Evolutionary conservation across 345 rosid species (phyloP).

Genomic region (Gossypium arboreum): DNA sequence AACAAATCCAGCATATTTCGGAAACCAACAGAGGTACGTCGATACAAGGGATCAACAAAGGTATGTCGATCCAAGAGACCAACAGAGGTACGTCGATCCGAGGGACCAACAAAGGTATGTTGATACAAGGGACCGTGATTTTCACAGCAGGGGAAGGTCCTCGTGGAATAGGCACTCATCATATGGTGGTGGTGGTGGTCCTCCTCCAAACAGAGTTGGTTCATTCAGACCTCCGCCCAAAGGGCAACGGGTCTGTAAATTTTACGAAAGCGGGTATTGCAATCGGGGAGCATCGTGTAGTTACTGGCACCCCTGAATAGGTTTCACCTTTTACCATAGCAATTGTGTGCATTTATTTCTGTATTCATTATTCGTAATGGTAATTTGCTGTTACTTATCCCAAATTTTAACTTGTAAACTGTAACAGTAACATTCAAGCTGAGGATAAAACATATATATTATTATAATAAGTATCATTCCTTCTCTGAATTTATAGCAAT

Average conservation of each 20-base stretch:
- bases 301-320: constrained; percentile 64
- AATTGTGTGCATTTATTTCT: constrained; percentile 24
- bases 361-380: constrained; percentile 28
- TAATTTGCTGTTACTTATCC: constrained; percentile 15
- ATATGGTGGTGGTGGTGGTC: constrained; percentile 31
- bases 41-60: constrained; percentile 45
- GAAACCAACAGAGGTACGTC: constrained; percentile 46
- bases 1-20: constrained; percentile 36
- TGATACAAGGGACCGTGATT: constrained; percentile 53
- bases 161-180: constrained; percentile 39
- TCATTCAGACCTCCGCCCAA: constrained; percentile 52
- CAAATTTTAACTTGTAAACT: constrained; percentile 23
- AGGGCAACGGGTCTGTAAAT: constrained; percentile 80
- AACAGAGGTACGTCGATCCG: neutral
- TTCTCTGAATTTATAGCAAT: neutral
- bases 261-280: constrained; percentile 65
- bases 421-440: constrained; percentile 20
- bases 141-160: constrained; percentile 45
- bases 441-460: constrained; percentile 10
- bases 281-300: constrained; percentile 75
- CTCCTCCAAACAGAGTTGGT: constrained; percentile 44
- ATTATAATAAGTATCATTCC: neutral
- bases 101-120: constrained; percentile 17
- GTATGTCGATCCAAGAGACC: neutral
- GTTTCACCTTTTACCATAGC: neutral